Percentiles rank a stretch among this genome's conserved stretches.
Evolutionary conservation across 2,329 filamentous ascomycete genomes (phyloP).

Genomic region (Aspergillus unguis): DNA sequence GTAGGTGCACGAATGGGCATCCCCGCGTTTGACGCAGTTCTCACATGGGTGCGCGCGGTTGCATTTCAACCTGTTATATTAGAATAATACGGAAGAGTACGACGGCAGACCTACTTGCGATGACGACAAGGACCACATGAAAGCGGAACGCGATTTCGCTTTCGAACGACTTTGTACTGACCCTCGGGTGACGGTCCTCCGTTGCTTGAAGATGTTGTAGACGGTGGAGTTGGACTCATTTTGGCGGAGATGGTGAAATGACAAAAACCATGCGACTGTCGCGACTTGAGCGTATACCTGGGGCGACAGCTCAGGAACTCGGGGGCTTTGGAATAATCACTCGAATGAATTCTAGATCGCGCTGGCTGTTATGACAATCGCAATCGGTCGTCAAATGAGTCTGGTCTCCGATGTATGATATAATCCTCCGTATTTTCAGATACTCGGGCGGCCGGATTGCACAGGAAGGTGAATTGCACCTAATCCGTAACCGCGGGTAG

Average conservation of each 20-base stretch:
- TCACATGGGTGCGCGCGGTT: slow-evolving; percentile 88
- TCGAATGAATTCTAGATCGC: background rate
- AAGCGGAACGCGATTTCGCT: slow-evolving; percentile 85
- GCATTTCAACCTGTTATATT: slow-evolving; percentile 68
- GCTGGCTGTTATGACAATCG: background rate
- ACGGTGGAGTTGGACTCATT: slow-evolving; percentile 43
- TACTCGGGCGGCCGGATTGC: slow-evolving; percentile 7
- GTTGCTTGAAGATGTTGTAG: slow-evolving; percentile 69
- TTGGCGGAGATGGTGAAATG: background rate
- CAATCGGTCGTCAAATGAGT: background rate
- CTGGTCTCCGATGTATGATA: background rate
- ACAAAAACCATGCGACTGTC: background rate
- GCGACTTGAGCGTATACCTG: background rate
- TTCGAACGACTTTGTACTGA: slow-evolving; percentile 82
- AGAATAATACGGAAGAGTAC: slow-evolving; percentile 10
- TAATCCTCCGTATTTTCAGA: background rate
- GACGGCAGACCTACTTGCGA: slow-evolving; percentile 66
- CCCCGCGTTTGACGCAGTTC: slow-evolving; percentile 87
- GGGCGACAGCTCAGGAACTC: background rate
- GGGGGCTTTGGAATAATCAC: background rate
- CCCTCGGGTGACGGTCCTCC: slow-evolving; percentile 77
- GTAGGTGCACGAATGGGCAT: slow-evolving; percentile 79
- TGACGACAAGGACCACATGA: slow-evolving; percentile 90
- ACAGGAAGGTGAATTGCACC: background rate
- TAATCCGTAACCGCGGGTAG: slow-evolving; percentile 2